Conservation (phyloP, 2,329 filamentous ascomycete species). For the Hirsutella thompsonii region DNA sequence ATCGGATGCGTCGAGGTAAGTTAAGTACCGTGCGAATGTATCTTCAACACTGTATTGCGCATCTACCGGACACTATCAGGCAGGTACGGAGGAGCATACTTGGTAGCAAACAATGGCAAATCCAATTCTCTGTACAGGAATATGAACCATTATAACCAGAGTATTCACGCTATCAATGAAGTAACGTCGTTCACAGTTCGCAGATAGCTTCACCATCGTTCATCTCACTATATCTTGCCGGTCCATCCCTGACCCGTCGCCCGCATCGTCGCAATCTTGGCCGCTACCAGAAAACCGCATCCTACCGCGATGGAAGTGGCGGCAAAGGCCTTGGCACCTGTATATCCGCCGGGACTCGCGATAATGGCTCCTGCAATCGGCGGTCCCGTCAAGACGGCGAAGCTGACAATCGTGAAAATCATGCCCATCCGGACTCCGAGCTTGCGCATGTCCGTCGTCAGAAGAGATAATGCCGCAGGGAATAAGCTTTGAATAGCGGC, state of each 20-base stretch:
- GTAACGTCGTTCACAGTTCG: no score
- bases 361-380: slow-evolving; percentile 39
- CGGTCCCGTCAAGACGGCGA: slow-evolving; percentile 37
- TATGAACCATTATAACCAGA: no score
- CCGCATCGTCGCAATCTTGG: slow-evolving; percentile 24
- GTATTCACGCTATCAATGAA: no score
- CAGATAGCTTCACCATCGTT: no score
- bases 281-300: slow-evolving; percentile 22
- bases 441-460: slow-evolving; percentile 38
- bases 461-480: slow-evolving; percentile 41
- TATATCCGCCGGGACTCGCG: slow-evolving; percentile 23
- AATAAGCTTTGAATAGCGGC: slow-evolving; percentile 53
- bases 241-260: slow-evolving; percentile 23
- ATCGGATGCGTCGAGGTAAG: no score
- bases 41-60: no score
- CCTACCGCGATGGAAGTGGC: slow-evolving; percentile 24
- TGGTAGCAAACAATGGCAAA: no score
- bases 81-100: no score
- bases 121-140: no score
- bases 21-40: no score
- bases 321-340: slow-evolving; percentile 35
- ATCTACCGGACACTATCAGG: no score
- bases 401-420: slow-evolving; percentile 42
- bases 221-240: slow-evolving; percentile 21
- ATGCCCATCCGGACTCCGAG: slow-evolving; percentile 44